phyloP scores from a whole-genome alignment of 257 asterid genomes.

The Nicotiana knightiana region DNA sequence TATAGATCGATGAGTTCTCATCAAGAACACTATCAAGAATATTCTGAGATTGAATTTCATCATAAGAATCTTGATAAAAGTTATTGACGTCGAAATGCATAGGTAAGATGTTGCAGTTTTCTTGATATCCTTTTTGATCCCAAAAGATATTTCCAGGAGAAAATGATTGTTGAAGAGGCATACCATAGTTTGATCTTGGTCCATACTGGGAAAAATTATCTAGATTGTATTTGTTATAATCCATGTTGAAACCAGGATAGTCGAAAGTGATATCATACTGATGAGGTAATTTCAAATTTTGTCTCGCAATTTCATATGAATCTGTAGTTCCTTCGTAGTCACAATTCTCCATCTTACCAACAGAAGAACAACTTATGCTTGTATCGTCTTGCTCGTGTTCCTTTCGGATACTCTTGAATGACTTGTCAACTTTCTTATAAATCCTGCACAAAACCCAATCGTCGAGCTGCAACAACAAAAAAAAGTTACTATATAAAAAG shows the following conservation, averaged over 20 bases:
- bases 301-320: background rate
- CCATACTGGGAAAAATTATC: background rate
- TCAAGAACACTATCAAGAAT: background rate
- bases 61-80: background rate
- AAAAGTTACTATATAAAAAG: background rate
- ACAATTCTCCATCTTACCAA: background rate
- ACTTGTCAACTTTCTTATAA: slow-evolving; percentile 12
- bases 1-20: background rate
- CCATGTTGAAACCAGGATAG: background rate
- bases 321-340: background rate
- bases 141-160: background rate
- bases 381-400: background rate
- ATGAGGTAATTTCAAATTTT: background rate
- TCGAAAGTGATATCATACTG: background rate
- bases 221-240: background rate
- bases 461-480: slow-evolving; percentile 19
- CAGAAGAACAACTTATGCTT: background rate
- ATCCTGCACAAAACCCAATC: slow-evolving; percentile 25
- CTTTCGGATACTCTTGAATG: background rate
- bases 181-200: background rate
- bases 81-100: background rate
- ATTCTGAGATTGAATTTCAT: background rate
- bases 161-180: background rate
- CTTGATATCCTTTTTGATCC: background rate
- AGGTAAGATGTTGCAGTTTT: background rate